Conservation (phyloP, 2,329 filamentous ascomycete genomes). For the Diaporthe eres region DNA sequence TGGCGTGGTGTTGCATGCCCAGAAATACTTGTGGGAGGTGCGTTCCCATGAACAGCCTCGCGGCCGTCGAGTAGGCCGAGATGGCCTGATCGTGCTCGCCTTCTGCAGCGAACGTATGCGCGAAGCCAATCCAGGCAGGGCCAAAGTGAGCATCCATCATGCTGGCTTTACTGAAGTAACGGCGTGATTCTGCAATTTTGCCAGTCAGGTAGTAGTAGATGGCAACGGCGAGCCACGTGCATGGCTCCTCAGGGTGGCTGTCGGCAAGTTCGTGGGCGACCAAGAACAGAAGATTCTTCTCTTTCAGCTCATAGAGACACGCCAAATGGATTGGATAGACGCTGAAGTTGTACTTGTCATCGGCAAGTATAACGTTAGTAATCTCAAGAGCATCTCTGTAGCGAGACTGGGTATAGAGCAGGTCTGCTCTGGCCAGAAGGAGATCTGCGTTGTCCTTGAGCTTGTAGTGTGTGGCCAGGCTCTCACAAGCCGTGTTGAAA, state of each 20-base stretch:
- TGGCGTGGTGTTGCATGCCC: conserved; percentile 97
- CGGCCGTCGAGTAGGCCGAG: conserved; percentile 95
- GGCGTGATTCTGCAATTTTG: conserved; percentile 91
- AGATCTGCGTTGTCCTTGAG: conserved; percentile 90
- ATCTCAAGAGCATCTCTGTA: conserved; percentile 88
- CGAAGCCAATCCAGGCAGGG: conserved; percentile 98
- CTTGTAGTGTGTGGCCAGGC: conserved; percentile 93
- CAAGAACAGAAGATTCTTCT: conserved; percentile 91
- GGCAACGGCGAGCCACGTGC: conserved; percentile 93
- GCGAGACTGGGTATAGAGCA: conserved; percentile 93
- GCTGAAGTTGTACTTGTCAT: conserved; percentile 90
- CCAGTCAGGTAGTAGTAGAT: conserved; percentile 93
- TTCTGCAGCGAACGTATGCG: conserved; percentile 97
- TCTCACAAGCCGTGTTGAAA: conserved; percentile 89
- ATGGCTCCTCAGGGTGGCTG: conserved; percentile 89
- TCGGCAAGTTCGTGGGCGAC: conserved; percentile 94
- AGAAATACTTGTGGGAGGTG: conserved; percentile 96
- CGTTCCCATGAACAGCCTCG: conserved; percentile 94
- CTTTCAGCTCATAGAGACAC: conserved; percentile 87
- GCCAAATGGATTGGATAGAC: conserved; percentile 93
- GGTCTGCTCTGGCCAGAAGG: conserved; percentile 88
- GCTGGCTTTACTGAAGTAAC: conserved; percentile 97
- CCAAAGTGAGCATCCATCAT: conserved; percentile 99
- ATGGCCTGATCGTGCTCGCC: conserved; percentile 99
- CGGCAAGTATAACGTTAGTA: conserved; percentile 84